These are phyloP conservation scores for Saposhnikovia divaricata DNA, from an alignment of 129 eudicot genomes.

Conservation along the genomic window DNA sequence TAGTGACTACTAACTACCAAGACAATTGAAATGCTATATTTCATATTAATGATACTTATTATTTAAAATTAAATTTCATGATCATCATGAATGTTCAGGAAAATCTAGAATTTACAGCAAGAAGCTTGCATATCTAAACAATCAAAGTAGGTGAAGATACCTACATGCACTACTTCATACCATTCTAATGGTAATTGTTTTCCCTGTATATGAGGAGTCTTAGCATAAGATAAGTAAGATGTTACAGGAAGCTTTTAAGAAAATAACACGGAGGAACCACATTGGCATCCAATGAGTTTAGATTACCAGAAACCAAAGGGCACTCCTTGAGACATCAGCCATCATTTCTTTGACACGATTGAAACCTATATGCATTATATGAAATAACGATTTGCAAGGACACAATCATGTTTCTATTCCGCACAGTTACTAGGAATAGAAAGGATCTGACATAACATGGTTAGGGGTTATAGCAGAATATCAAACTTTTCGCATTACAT, in stretches of 20 bases:
- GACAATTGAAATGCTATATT: neutral
- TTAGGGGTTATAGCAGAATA: neutral
- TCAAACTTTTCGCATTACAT: neutral
- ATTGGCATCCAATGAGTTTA: neutral
- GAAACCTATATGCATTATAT: neutral
- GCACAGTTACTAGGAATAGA: neutral
- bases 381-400: neutral
- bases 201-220: neutral
- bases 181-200: neutral
- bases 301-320: neutral
- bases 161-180: neutral
- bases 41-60: neutral
- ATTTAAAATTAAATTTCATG: neutral
- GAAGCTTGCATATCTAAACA: neutral
- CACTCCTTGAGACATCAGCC: neutral
- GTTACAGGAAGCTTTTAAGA: neutral
- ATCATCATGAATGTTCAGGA: neutral
- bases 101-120: neutral
- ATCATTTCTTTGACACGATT: neutral
- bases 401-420: neutral
- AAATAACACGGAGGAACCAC: neutral
- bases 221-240: neutral
- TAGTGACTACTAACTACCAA: neutral
- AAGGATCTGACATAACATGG: neutral
- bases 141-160: neutral